Percentiles rank a stretch among this genome's conserved stretches.
phyloP scores from a whole-genome alignment of 768 basidiomycete species.

The Tephrocybe sp. region DNA sequence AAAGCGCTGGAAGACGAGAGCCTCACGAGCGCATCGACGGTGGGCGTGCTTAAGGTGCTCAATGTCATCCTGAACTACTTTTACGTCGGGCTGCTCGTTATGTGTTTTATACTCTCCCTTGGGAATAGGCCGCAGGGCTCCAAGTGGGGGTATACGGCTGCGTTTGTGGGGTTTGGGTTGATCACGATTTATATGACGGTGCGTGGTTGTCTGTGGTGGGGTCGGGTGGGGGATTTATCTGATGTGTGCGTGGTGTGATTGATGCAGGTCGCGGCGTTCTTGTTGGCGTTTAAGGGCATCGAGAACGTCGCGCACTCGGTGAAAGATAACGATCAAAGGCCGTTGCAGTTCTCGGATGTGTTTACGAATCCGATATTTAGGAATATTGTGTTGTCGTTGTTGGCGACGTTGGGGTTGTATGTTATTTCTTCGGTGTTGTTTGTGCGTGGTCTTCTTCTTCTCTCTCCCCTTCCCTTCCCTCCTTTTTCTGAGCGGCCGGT shows the following conservation, averaged over 20 bases:
- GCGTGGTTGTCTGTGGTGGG: constrained; percentile 17
- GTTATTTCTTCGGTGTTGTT: constrained; percentile 80
- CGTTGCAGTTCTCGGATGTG: constrained; percentile 55
- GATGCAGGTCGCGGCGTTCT: constrained; percentile 67
- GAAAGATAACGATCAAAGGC: constrained; percentile 30
- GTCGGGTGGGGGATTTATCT: too few species aligned
- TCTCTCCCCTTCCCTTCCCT: too few species aligned
- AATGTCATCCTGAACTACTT: constrained; percentile 83
- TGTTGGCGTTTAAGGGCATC: constrained; percentile 83
- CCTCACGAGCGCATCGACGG: constrained; percentile 25
- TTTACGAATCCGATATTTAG: constrained; percentile 82
- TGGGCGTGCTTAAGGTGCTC: constrained; percentile 50
- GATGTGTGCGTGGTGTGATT: too few species aligned
- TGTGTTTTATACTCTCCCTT: constrained; percentile 84
- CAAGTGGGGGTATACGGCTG: constrained; percentile 82
- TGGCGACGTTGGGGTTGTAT: constrained; percentile 91
- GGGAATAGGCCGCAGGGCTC: constrained; percentile 93
- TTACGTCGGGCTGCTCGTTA: constrained; percentile 84
- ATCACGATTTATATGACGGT: constrained; percentile 98
- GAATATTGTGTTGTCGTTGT: constrained; percentile 81
- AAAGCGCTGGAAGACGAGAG: constrained; percentile 21
- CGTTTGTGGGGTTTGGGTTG: constrained; percentile 84
- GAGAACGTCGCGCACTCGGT: constrained; percentile 47
- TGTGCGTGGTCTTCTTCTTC: too few species aligned
- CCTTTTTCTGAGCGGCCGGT: too few species aligned